phyloP scores from a whole-genome alignment of 345 rosid species.

The Bruguiera sexangula region DNA sequence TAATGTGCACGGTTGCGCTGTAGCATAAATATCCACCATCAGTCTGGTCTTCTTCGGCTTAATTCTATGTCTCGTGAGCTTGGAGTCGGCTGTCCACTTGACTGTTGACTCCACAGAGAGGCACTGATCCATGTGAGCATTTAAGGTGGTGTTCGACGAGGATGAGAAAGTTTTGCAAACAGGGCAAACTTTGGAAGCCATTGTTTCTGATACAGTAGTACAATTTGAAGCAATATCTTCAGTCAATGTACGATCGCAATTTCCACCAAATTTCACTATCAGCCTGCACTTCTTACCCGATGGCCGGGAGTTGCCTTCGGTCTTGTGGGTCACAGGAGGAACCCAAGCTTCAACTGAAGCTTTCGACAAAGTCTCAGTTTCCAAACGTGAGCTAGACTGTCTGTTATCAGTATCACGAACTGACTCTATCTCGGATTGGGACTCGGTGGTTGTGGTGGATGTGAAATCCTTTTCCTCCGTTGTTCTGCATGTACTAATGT shows the following conservation, averaged over 20 bases:
- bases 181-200: constrained; percentile 93
- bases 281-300: constrained; percentile 63
- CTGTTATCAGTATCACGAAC: constrained; percentile 28
- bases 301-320: constrained; percentile 34
- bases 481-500: constrained; percentile 38
- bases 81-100: constrained; percentile 60
- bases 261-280: constrained; percentile 62
- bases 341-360: constrained; percentile 24
- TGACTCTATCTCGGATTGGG: constrained; percentile 52
- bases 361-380: constrained; percentile 30
- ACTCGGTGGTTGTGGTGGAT: constrained; percentile 45
- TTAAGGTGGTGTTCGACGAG: constrained; percentile 91
- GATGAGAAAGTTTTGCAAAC: constrained; percentile 97
- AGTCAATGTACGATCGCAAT: constrained; percentile 50
- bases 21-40: constrained; percentile 79
- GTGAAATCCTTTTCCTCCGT: constrained; percentile 53
- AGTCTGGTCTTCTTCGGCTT: constrained; percentile 69
- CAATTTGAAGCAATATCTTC: constrained; percentile 68
- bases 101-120: constrained; percentile 66
- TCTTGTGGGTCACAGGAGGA: constrained; percentile 30
- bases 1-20: constrained; percentile 62
- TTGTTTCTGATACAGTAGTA: constrained; percentile 56
- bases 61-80: constrained; percentile 56
- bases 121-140: constrained; percentile 99
- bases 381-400: constrained; percentile 33